Evolutionary conservation across 257 asterid genomes (phyloP), one percentile per base, ranked within the genome.

Genomic region (Thymus quinquecostatus): DNA sequence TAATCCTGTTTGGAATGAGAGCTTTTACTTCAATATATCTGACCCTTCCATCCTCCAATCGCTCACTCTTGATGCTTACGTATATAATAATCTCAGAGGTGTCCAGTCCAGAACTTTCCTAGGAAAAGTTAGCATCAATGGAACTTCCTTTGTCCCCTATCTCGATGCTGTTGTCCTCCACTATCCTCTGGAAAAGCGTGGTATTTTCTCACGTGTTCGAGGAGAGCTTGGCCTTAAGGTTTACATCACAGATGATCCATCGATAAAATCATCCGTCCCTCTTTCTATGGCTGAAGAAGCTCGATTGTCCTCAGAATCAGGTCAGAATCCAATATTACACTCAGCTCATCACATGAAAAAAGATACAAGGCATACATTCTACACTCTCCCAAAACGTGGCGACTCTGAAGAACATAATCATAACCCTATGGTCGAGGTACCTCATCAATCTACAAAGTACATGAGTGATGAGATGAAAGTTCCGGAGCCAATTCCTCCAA

Each of bases 191-290:
- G 98, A 92, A 66, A 92, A 92, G 72, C 90, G 97, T 28, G 90
- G 95, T 6, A 79, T 92, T 48, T 92, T 92, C 72, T 90, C 98
- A 47, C 95, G 81, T 41, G 96, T 90, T 27, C 79, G 90, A 12
- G 97, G 97, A 8, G 98, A 92, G 75, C 90, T 92, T 11, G 96
- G 96, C 41, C 92, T 92, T 75, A 88, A 84, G 75, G 93, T 92
- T 75, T 90, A 84, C 66, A 56, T 92, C 74, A 88, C 97, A 0
- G 97, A 92, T 10, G 91, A 92, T 66, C 95, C 91, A 1, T 82
- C 95, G 4, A 80, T 92, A 71, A 88, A 86, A 83, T 80, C 87
- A 36, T 83, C 94, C 8, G 65, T 62, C 30, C 88, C 96, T 8
- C 62, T 77, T 73, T 70, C 85, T 14, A 66, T 34, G 51, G 71